phyloP scores from a whole-genome alignment of 768 basidiomycete species.

The Tricholoma furcatifolium region DNA sequence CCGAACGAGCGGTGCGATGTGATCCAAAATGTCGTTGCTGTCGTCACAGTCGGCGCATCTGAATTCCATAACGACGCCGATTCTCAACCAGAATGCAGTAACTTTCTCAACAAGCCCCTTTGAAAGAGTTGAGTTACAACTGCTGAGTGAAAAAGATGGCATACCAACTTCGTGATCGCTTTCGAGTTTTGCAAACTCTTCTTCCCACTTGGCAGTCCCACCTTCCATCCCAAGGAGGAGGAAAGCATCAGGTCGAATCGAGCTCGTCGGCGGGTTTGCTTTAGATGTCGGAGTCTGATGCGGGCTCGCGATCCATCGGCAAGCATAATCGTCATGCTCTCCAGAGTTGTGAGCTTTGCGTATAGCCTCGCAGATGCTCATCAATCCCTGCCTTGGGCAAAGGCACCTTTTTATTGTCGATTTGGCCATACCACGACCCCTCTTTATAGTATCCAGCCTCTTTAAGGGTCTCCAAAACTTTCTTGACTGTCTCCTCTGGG shows the following conservation, averaged over 20 bases:
- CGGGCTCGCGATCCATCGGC: too few species aligned
- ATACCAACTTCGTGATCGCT: neutral
- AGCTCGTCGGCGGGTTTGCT: too few species aligned
- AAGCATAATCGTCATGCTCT: too few species aligned
- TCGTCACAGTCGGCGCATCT: neutral
- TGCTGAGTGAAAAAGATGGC: neutral
- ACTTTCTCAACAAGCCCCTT: neutral
- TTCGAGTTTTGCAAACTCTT: neutral
- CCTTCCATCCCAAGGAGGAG: neutral
- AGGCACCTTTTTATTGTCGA: too few species aligned
- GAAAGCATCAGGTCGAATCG: neutral
- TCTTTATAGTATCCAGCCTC: too few species aligned
- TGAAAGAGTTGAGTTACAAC: neutral
- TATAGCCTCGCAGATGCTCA: too few species aligned
- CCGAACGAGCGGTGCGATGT: neutral
- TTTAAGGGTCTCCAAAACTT: too few species aligned
- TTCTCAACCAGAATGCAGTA: constrained; percentile 8
- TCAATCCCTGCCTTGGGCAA: too few species aligned
- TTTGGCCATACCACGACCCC: too few species aligned
- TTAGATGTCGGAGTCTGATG: too few species aligned
- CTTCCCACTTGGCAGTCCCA: neutral
- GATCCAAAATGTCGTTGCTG: neutral
- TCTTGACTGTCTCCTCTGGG: too few species aligned
- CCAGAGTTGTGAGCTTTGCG: too few species aligned
- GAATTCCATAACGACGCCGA: constrained; percentile 7